Evolutionary conservation across 1,284 basidiomycete genomes (phyloP), one percentile per base, ranked within the genome.

Genomic region (Hypsizygus ulmarius): DNA sequence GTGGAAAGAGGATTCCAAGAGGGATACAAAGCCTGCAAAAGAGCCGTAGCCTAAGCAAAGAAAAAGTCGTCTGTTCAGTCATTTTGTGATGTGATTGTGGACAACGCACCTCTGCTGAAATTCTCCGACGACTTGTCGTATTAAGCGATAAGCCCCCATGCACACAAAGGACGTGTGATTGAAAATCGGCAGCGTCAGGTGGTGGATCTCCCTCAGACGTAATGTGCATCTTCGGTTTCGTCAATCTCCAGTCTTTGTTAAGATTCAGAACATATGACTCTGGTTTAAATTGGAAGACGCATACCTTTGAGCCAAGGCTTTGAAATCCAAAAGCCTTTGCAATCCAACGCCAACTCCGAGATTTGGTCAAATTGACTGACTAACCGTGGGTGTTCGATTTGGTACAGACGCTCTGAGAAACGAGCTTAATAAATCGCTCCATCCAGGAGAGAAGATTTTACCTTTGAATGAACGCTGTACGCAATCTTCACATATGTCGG

Each of bases 251-350:
- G 59, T 89, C 90, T 90, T 49, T 19, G 39, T 43, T 40, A 40
- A 37, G 47, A 46, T 37, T 28, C 28, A 41, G 14, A 36, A 41
- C 39, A 43, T 28, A 12, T 30, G n/a, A 19, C 19, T 29, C 10
- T 33, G 1, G 27, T 29, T 25, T 12, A 21, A 12, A 34, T 36
- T 55, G 49, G 44, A 41, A 16, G 14, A 42, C 21, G 51, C 57
- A 21, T 54, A 86, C 89, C 88, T 76, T 77, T 85, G 3, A 88
- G 61, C 90, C 90, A 92, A 9, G 67, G 61, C 59, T 84, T 88
- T 1, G 90, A 90, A 58, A 91, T 79, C 83, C 84, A 89, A 59
- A 74, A 83, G 9, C 78, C 78, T n/a, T 59, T 54, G 25, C 67
- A 66, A 42, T 74, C 72, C 14, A 70, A 69, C 15, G 68, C 68